A percentile compares a stretch with the other conserved stretches of the same genome.
Evolutionary conservation across 2,329 filamentous ascomycete genomes (phyloP).

Genomic region (Dendryphion nanum): DNA sequence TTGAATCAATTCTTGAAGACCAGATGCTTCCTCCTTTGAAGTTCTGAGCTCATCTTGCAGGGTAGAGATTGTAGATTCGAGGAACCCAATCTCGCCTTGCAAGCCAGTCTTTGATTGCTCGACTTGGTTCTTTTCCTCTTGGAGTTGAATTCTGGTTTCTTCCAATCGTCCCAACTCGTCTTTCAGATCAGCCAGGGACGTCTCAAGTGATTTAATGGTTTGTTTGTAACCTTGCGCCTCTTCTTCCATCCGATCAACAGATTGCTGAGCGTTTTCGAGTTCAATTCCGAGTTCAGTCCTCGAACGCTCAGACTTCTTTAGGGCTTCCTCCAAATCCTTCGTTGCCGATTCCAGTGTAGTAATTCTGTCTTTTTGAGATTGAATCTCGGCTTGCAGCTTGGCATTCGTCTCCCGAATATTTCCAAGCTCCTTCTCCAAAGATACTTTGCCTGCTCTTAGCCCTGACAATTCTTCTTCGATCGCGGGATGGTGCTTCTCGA

Average conservation of each 20-base stretch:
- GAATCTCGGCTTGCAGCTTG: constrained; percentile 20
- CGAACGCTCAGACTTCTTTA: neutral
- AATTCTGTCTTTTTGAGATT: constrained; percentile 23
- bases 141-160: neutral
- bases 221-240: constrained; percentile 18
- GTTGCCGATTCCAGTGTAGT: constrained; percentile 18
- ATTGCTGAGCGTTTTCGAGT: constrained; percentile 12
- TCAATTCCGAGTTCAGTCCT: neutral
- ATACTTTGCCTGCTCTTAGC: constrained; percentile 16
- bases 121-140: neutral
- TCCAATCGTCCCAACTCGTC: neutral
- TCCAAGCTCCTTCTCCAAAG: constrained; percentile 13
- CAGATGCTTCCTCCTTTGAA: neutral
- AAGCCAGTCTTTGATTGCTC: neutral
- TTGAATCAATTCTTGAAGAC: neutral
- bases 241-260: constrained; percentile 17
- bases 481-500: constrained; percentile 17
- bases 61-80: neutral
- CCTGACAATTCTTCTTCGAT: constrained; percentile 17
- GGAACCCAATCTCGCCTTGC: neutral
- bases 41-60: neutral
- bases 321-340: constrained; percentile 10
- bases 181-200: constrained; percentile 17
- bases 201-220: constrained; percentile 23
- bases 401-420: constrained; percentile 16